Base-by-base conservation (phyloP, 2,329 filamentous ascomycete species). In the Epichloe coenophiala region DNA sequence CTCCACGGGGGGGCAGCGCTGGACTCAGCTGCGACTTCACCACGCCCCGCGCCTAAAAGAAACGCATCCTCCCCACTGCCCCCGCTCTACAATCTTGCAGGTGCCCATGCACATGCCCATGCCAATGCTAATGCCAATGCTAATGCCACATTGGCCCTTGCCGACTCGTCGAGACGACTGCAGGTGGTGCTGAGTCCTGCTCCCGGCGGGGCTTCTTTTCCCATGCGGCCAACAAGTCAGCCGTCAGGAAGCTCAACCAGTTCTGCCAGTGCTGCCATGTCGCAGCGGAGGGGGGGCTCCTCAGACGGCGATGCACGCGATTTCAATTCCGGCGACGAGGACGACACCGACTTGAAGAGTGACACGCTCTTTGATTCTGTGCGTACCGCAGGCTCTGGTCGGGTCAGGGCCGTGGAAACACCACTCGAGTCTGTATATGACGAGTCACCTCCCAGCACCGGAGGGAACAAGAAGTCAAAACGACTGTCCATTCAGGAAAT, bases 341-440 rank as follows among this genome's bases (percentile, higher is more conserved):
- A 88, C 59, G 86, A 88, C 59, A 82, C 80, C n/a, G 85, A 88
- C 62, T 80, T 84, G 60, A 83, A 81, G 66, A 88, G 84, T 63
- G 86, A 90, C 59, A 86, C 81, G 17, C 74, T 85, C 51, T 89
- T 81, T 65, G 86, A 90, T 68, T 89, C 86, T 33, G 68, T 88
- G 57, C 81, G 84, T 49, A 89, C 86, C 15, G 74, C 77, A 53
- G 82, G 77, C 39, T 88, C 84, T 9, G 76, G 77, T 54, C 84
- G 81, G 54, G 74, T 77, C 49, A 78, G 81, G 53, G 78, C 80
- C 36, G 75, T 81, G 45, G 81, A 87, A 61, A 84, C 83, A 31
- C 84, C 85, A 15, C 70, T 89, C 47, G 85, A 89, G 60, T 86
- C 81, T 23, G 86, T 89, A 72, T 90, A 89, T 64, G 85, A 90